phyloP scores from a whole-genome alignment of 495 filamentous ascomycete genomes.

The Daldinia concentrica region DNA sequence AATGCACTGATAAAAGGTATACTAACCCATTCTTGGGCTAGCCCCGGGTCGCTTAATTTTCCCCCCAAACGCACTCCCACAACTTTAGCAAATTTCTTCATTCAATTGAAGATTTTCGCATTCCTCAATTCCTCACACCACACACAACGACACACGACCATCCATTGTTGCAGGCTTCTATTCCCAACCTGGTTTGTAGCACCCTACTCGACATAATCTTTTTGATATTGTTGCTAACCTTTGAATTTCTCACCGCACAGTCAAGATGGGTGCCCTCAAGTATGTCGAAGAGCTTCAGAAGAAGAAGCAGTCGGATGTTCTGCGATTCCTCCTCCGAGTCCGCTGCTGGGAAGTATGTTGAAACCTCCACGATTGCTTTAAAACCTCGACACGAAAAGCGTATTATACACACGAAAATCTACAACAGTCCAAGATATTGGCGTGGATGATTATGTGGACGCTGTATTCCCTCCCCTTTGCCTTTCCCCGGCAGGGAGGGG shows the following conservation, averaged over 20 bases:
- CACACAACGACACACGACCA: constrained; percentile 47
- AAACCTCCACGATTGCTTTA: constrained; percentile 50
- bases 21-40: constrained; percentile 21
- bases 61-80: constrained; percentile 34
- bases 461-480: constrained; percentile 41
- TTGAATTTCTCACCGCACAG: constrained; percentile 36
- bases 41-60: constrained; percentile 46
- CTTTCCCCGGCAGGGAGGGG: constrained; percentile 28
- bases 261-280: constrained; percentile 92
- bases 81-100: constrained; percentile 42
- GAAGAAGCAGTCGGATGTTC: constrained; percentile 99
- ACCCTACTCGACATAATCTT: constrained; percentile 1
- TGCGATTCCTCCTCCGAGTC: constrained; percentile 98
- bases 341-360: constrained; percentile 99
- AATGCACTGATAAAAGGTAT: background rate
- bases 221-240: constrained; percentile 38
- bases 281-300: constrained; percentile 99
- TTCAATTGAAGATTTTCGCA: constrained; percentile 43
- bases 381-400: constrained; percentile 40
- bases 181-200: constrained; percentile 49
- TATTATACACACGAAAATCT: constrained; percentile 44
- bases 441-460: constrained; percentile 49
- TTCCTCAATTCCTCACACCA: constrained; percentile 18
- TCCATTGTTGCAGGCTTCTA: constrained; percentile 47
- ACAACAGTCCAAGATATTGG: constrained; percentile 39